Evolutionary conservation across 2,329 filamentous ascomycete species (phyloP), one percentile per base, ranked within the genome.

Genomic region (Plenodomus tracheiphilus): DNA sequence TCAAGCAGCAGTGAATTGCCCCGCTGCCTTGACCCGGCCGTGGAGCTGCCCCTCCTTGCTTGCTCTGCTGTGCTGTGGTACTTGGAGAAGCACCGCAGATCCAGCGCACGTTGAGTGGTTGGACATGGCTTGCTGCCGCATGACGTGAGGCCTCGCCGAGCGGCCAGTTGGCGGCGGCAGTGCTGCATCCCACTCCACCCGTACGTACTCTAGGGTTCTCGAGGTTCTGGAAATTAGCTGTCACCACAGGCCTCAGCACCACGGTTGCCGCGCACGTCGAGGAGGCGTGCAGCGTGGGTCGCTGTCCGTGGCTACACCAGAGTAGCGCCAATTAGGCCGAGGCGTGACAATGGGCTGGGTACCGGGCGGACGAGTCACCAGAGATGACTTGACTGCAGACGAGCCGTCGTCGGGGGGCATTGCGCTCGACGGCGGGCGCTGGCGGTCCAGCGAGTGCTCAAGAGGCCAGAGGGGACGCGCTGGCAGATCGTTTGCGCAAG

Each of bases 231-330:
- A 37, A 55, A 47, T 37, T 83, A 60, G 85, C 81, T 64, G 90
- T 82, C 43, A 86, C 77, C 59, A 94, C 77, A 56, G 84, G 87
- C 65, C 85, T 85, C 86, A 89, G 89, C 51, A 81, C 84, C 53
- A 76, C 77, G 41, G 84, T 84, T 54, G 39, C 49, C 45, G 57
- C 54, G 52, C 48, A 62, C 39, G 46, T 58, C 43, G 52, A 54
- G 51, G 45, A 43, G 55, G 39, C 47, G 54, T 54, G 45, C 41
- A 53, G 39, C 47, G 54, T 54, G 59, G 59, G 48, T 46, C 57
- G 41, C 39, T 28, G 51, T 40, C 46, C 46, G 46, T 20, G 35
- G 16, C 35, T 19, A 15, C 28, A 11, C 4, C 15, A 4, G 4
- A 58, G 52, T 49, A 47, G 49, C 54, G 54, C 51, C 51, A 47